Conservation (phyloP, 140 eudicot genomes). For the Senecio squalidus region DNA sequence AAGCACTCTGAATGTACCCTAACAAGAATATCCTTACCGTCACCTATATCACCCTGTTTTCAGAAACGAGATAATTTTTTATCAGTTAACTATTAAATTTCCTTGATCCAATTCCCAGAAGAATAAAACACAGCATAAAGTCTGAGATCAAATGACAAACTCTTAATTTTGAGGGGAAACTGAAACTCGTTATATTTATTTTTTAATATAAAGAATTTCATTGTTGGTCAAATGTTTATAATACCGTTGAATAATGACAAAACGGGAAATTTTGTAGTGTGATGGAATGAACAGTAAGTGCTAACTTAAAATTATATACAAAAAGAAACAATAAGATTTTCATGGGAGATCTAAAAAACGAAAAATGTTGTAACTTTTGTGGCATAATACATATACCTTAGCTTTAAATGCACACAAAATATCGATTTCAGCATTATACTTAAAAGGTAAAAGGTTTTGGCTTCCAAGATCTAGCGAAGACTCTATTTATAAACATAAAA, state of each 20-base stretch:
- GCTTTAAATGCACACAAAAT: not conserved
- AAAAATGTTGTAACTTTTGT: not conserved
- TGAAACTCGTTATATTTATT: too few species aligned
- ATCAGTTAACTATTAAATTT: not conserved
- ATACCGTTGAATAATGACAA: not conserved
- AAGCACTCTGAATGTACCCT: constrained; percentile 83
- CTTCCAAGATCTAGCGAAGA: not conserved
- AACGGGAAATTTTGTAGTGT: not conserved
- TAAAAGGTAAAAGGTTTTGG: not conserved
- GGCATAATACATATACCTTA: not conserved
- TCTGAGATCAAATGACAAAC: too few species aligned
- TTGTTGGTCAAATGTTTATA: too few species aligned
- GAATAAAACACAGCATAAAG: too few species aligned
- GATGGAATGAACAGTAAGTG: not conserved
- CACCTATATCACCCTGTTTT: constrained; percentile 68
- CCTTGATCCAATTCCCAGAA: not conserved
- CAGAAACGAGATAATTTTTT: not conserved
- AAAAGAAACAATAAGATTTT: not conserved
- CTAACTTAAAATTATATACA: not conserved
- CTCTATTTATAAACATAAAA: not conserved
- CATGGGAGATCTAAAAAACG: not conserved
- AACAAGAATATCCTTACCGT: constrained; percentile 62
- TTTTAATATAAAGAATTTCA: too few species aligned
- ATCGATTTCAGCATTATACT: not conserved
- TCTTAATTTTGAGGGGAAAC: too few species aligned